phyloP scores from a whole-genome alignment of 2,329 filamentous ascomycete species.

The Mollisiaceae sp. region DNA sequence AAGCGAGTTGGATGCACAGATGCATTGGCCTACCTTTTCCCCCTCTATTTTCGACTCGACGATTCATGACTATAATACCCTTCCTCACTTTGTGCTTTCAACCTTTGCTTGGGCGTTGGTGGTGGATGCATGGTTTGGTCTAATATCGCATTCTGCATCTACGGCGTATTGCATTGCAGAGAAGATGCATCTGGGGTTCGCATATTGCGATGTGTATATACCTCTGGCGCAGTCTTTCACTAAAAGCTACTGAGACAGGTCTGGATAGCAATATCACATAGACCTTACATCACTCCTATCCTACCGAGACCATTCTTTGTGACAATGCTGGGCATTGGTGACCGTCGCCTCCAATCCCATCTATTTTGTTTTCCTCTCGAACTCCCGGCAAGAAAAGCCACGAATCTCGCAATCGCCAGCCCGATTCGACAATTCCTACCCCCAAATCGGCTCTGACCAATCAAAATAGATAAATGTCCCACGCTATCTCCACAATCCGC shows the following conservation, averaged over 20 bases:
- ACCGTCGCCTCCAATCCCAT: not conserved
- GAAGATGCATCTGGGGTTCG: conserved; percentile 2
- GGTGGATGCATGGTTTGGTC: conserved; percentile 11
- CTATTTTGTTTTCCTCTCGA: not conserved
- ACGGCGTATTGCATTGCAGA: not conserved
- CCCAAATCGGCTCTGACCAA: not conserved
- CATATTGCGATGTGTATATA: conserved; percentile 10
- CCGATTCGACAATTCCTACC: not conserved
- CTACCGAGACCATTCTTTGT: not conserved
- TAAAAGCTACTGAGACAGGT: not conserved
- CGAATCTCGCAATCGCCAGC: not conserved
- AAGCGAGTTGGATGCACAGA: conserved; percentile 16
- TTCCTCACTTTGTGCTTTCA: conserved; percentile 14
- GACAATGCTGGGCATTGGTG: too few relatives aligned
- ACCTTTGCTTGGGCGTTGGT: conserved; percentile 17
- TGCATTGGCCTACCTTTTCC: conserved; percentile 3
- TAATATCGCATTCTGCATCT: not conserved
- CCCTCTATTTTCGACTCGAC: conserved; percentile 17
- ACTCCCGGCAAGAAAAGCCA: conserved; percentile 1
- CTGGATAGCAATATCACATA: not conserved
- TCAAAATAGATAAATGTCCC: not conserved
- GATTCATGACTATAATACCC: conserved; percentile 23
- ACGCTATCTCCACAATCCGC: not conserved
- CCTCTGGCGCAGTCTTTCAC: not conserved
- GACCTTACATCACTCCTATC: not conserved